Evolutionary conservation across 164 flowering plant species (phyloP).

Genomic region (Magnolia officinalis): DNA sequence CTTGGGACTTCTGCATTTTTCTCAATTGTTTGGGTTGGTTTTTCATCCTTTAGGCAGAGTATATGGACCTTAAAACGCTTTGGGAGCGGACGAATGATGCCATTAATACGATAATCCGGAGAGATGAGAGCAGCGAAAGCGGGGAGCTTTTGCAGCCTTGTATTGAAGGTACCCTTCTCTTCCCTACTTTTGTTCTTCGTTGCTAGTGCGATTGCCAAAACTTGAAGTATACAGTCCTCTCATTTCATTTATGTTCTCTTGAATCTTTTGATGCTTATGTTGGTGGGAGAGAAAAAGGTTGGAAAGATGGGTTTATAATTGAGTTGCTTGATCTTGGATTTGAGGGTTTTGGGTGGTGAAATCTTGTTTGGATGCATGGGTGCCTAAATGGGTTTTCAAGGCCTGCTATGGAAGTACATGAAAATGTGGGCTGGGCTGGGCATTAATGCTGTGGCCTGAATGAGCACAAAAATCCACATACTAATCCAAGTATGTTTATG

Average conservation of each 20-base stretch:
- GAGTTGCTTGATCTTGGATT: background rate
- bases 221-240: background rate
- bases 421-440: no score
- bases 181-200: background rate
- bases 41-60: conserved; percentile 58
- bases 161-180: conserved; percentile 67
- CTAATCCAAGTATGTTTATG: no score
- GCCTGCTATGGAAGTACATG: no score
- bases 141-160: conserved; percentile 87
- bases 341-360: background rate
- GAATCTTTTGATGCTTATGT: background rate
- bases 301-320: background rate
- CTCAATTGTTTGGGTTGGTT: background rate
- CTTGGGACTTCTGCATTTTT: background rate
- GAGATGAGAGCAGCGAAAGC: conserved; percentile 72
- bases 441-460: no score
- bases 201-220: background rate
- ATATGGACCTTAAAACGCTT: conserved; percentile 63
- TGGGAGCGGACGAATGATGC: conserved; percentile 85
- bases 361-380: no score
- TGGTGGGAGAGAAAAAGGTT: background rate
- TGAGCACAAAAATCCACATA: no score
- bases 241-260: background rate
- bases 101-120: conserved; percentile 72
- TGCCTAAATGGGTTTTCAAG: no score